phyloP scores from a whole-genome alignment of 441 rosid genomes.

The Erodium trifolium region DNA sequence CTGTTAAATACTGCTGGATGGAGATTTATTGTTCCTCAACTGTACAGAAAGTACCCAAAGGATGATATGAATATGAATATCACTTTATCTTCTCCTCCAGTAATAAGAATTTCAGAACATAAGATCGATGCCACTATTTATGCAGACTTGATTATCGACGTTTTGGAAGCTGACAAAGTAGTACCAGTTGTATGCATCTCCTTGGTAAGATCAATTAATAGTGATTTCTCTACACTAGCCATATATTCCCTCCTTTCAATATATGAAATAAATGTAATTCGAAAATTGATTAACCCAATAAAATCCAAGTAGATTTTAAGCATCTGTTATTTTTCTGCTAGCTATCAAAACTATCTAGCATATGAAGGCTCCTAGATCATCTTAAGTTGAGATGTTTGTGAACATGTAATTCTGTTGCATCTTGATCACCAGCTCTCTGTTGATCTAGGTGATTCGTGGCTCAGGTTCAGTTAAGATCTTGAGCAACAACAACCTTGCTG shows the following conservation, averaged over 20 bases:
- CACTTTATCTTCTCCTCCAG: conserved; percentile 56
- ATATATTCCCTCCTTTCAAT: not conserved
- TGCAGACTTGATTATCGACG: conserved; percentile 45
- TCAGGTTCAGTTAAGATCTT: conserved; percentile 44
- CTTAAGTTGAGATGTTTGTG: not conserved
- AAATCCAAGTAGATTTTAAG: not conserved
- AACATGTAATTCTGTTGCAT: not conserved
- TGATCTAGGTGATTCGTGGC: conserved; percentile 42
- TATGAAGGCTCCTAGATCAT: not conserved
- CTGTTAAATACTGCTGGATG: conserved; percentile 64
- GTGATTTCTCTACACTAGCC: not conserved
- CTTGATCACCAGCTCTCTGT: not conserved
- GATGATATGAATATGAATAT: conserved; percentile 47
- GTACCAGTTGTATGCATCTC: conserved; percentile 61
- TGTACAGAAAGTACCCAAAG: conserved; percentile 53
- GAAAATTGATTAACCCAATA: not conserved
- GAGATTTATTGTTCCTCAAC: conserved; percentile 55
- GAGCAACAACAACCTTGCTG: conserved; percentile 40
- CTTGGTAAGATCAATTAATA: conserved; percentile 33
- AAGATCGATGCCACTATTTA: conserved; percentile 40
- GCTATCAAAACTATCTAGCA: no score
- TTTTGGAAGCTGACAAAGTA: conserved; percentile 41
- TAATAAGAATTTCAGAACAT: conserved; percentile 31
- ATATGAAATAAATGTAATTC: not conserved
- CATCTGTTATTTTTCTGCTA: no score